Evolutionary conservation across 129 eudicot genomes (phyloP).

Genomic region (Cynara cardunculus): DNA sequence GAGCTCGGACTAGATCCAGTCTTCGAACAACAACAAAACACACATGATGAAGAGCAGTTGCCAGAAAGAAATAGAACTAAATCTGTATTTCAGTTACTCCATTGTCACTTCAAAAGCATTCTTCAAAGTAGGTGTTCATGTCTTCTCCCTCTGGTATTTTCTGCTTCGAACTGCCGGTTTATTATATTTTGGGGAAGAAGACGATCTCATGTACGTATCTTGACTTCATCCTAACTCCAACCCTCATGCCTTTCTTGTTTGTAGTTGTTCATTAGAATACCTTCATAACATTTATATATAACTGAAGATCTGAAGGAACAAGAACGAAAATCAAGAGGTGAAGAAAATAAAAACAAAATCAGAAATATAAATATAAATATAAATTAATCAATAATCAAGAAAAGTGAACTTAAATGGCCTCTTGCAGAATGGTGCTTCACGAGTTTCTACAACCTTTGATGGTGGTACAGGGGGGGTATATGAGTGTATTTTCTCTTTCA

Average conservation of each 20-base stretch:
- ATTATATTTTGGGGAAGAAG: neutral
- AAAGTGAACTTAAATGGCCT: neutral
- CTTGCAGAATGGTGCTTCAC: neutral
- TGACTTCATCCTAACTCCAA: neutral
- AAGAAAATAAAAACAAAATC: conserved; percentile 1
- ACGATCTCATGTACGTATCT: neutral
- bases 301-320: neutral
- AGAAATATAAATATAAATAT: neutral
- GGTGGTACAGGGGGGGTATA: no score
- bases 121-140: neutral
- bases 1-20: neutral
- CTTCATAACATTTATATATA: neutral
- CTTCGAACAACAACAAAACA: neutral
- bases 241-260: neutral
- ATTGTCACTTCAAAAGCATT: neutral
- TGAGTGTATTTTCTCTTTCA: neutral
- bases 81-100: neutral
- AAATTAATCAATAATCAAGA: neutral
- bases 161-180: neutral
- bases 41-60: neutral
- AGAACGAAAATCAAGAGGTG: neutral
- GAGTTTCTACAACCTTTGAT: no score
- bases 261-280: neutral
- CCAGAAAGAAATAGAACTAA: neutral
- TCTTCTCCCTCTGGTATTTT: neutral